Conservation (phyloP, 1,284 basidiomycete species). For the Marasmius tenuissimus region DNA sequence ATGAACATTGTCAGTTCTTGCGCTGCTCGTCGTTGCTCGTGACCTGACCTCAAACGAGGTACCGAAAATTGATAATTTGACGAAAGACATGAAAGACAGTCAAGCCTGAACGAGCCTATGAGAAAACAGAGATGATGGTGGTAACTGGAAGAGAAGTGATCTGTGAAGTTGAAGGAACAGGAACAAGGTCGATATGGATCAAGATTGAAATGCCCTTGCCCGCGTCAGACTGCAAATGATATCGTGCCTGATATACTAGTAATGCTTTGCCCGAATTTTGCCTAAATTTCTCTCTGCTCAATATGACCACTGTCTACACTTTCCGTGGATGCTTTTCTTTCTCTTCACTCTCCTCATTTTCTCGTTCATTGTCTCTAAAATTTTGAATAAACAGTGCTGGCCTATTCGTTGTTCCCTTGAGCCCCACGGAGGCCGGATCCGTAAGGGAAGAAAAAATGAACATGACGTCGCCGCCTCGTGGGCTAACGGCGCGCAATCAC, state of each 20-base stretch:
- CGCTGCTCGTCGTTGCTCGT: constrained; percentile 5
- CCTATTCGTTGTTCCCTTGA: too few species aligned
- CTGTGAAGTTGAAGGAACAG: neutral
- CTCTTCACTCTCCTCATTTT: too few species aligned
- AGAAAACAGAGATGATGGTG: constrained; percentile 9
- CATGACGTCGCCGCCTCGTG: neutral
- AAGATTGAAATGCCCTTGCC: neutral
- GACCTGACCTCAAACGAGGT: constrained; percentile 84
- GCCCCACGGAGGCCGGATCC: too few species aligned
- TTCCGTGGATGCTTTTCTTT: too few species aligned
- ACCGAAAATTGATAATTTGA: constrained; percentile 98
- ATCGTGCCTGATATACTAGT: too few species aligned
- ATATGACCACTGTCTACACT: too few species aligned
- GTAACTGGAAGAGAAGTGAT: constrained; percentile 14
- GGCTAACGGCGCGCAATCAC: neutral
- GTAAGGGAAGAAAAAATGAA: too few species aligned
- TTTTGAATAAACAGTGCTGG: too few species aligned
- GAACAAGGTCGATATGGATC: neutral
- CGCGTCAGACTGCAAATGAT: too few species aligned
- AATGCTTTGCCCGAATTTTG: too few species aligned
- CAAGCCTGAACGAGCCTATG: constrained; percentile 96
- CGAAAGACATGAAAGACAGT: constrained; percentile 72
- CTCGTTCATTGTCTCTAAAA: too few species aligned
- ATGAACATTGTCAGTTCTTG: constrained; percentile 15
- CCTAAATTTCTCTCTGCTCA: too few species aligned